Conservation (phyloP, 495 filamentous ascomycete species). For the Neurospora africana region DNA sequence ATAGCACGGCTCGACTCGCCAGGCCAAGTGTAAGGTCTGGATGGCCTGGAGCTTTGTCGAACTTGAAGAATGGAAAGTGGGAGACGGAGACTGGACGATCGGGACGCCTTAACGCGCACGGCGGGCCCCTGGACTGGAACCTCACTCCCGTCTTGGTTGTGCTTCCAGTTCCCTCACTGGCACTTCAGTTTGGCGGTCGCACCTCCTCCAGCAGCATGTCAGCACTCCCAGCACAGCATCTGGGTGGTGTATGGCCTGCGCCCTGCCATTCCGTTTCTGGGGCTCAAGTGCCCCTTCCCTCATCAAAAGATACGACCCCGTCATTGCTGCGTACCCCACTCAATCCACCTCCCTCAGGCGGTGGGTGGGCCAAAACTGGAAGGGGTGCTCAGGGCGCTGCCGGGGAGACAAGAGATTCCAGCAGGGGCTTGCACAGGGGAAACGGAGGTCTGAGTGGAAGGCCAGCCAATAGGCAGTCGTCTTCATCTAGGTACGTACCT, state of each 20-base stretch:
- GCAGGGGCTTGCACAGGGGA: background rate
- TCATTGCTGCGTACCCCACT: background rate
- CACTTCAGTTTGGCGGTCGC: background rate
- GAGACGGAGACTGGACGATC: background rate
- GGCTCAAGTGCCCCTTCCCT: background rate
- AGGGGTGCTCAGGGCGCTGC: background rate
- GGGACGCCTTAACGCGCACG: background rate
- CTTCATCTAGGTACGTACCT: background rate
- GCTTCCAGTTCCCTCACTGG: background rate
- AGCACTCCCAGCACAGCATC: background rate
- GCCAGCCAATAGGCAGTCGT: background rate
- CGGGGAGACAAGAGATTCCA: background rate
- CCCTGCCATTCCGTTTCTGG: background rate
- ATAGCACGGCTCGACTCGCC: background rate
- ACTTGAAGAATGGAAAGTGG: background rate
- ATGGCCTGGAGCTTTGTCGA: background rate
- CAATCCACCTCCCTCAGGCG: background rate
- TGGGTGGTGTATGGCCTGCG: background rate
- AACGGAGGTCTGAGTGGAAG: background rate
- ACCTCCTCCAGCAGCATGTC: background rate
- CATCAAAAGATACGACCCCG: background rate
- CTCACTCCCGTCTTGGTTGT: too few species aligned
- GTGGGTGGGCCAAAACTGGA: background rate
- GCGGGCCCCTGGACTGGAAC: background rate
- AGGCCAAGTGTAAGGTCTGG: background rate